Base-by-base conservation (phyloP, 345 rosid genomes). In the Nasturtium officinale region DNA sequence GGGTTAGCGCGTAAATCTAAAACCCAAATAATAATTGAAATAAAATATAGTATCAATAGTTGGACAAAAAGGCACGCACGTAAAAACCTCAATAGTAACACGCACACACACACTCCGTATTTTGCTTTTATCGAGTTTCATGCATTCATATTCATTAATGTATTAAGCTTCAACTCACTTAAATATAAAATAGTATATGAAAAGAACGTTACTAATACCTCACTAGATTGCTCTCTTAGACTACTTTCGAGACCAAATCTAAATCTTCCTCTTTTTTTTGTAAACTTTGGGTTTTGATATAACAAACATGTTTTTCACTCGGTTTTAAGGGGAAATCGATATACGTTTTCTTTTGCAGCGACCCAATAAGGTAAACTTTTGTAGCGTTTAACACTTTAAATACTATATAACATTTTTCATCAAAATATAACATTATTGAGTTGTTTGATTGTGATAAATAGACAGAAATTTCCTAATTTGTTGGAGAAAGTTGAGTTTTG, bases 51-150 rank as follows among this genome's bases (percentile, higher is more conserved):
- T 60, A 67, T 60, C 74, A 67, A 60, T 20, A 42, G 30, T 21
- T 67, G 9, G 42, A 52, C 42, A 5, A 75, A 75, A 67, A 75
- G 63, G 55, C 53, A 58, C 72, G 71, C 71, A 64, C 56, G 26
- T 64, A 54, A 45, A 45, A 40, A 33, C 77, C 65, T 55, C 65
- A 45, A 45, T 64, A 74, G 69, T 37, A 66, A 56, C 60, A 65
- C 71, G 61, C 69, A 75, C 74, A 55, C 63, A 75, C 68, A 60
- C 73, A 66, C 61, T 8, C 67, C 67, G 78, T 75, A 75, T 67
- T 73, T 60, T 67, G 68, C 69, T 75, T 75, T 67, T 75, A 68
- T 43, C 69, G 74, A 75, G 73, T 75, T 60, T 67, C 55, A 67
- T 67, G 46, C 73, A 61, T 75, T 67, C 61, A 60, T 67, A 50